Evolutionary conservation across 768 basidiomycete species (phyloP), one percentile per base, ranked within the genome.

Genomic region (Boletus tomentosulus): DNA sequence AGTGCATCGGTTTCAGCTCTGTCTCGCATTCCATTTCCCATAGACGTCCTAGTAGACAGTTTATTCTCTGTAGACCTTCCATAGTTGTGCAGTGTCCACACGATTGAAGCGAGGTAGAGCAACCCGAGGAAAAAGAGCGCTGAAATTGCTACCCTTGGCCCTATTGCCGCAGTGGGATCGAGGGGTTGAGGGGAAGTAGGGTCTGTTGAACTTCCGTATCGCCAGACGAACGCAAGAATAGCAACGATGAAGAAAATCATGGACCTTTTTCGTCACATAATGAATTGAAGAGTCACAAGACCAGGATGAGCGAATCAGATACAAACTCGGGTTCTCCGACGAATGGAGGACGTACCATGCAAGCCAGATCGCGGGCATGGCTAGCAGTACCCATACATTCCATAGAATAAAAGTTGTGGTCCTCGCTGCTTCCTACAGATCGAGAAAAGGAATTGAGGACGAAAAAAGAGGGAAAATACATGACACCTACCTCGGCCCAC

Each of bases 301-400:
- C 13, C 19, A 35, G 12, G 22, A 24, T 16, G 48, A 38, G 28
- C 9, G 12, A 12, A 50, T 41, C 10, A 50, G 49, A 8, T 19
- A 31, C 30, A 22, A 13, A 19, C 22, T 22, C 4, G 45, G 19
- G 41, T 35, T n/a, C 2, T 22, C 19, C 41, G 19, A 43, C 11
- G 13, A 37, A 22, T 6, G 2, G 3, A 24, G 12, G 47, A 71
- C 67, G 28, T 34, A 83, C 86, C 85, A 89, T 8, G 85, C 78
- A 53, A 88, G 78, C 83, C 85, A 89, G 10, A 87, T 69, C 0
- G 78, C 81, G 0, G 87, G 87, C 73, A 84, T 77, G 0, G 84
- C 80, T 28, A 87, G 73, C 19, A 87, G 56, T 1, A 86, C 78
- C 84, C 85, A 86, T 16, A 86, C 81, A 55, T 87, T 87, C 85